These are phyloP conservation scores for Orbilia quercus DNA, from an alignment of 2,329 filamentous ascomycete species.

Conservation along the genomic window DNA sequence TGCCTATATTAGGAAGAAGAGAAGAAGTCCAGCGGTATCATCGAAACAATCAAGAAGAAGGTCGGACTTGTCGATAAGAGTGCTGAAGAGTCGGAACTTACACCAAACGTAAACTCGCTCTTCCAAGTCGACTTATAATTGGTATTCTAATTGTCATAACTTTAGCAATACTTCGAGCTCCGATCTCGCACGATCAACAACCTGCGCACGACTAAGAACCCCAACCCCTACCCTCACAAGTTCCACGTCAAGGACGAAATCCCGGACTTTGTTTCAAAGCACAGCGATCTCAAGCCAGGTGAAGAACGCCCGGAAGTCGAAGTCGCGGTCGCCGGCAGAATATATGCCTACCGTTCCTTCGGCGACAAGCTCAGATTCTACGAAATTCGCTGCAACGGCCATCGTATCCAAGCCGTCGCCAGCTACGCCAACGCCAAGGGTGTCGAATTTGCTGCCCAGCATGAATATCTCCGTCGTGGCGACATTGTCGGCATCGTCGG, in stretches of 20 bases:
- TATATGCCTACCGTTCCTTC: constrained; percentile 86
- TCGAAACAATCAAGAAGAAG: constrained; percentile 71
- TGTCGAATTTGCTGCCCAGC: constrained; percentile 81
- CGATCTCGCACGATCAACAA: constrained; percentile 84
- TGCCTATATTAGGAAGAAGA: constrained; percentile 25
- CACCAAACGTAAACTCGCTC: constrained; percentile 72
- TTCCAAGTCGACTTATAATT: not conserved
- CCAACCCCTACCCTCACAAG: constrained; percentile 92
- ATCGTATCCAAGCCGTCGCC: constrained; percentile 90
- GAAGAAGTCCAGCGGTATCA: constrained; percentile 43
- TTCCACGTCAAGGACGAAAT: constrained; percentile 89
- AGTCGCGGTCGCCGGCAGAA: constrained; percentile 82
- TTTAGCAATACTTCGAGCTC: constrained; percentile 93
- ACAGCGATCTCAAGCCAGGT: constrained; percentile 84
- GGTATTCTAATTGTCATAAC: not conserved
- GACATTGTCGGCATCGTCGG: constrained; percentile 92
- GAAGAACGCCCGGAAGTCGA: constrained; percentile 80
- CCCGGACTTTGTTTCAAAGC: constrained; percentile 80
- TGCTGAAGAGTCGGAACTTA: constrained; percentile 77
- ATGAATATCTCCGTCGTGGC: constrained; percentile 86
- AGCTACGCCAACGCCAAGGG: constrained; percentile 81
- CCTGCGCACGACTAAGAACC: constrained; percentile 76
- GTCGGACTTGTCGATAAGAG: constrained; percentile 68
- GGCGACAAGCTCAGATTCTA: constrained; percentile 92
- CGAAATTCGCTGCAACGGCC: constrained; percentile 79